Conservation (phyloP, 192 early-diverging fungal genomes). For the Umbelopsis ramanniana region DNA sequence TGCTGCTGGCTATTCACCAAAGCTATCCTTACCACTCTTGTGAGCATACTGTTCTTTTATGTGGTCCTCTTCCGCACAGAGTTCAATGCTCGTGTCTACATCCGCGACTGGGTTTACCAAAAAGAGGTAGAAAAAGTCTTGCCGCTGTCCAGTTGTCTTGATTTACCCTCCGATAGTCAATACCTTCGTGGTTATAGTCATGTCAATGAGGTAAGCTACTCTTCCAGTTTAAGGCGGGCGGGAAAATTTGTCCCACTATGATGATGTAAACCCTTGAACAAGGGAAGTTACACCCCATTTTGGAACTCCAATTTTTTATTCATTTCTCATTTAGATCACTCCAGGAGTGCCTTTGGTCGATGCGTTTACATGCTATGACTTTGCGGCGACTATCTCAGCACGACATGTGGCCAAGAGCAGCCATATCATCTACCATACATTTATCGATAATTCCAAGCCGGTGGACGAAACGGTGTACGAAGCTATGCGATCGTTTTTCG, state of each 20-base stretch:
- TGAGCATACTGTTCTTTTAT: conserved; percentile 19
- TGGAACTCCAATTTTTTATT: background rate
- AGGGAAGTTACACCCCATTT: too few relatives aligned
- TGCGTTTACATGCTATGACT: conserved; percentile 29
- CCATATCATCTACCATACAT: conserved; percentile 20
- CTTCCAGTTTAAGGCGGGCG: too few relatives aligned
- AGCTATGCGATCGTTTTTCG: conserved; percentile 34
- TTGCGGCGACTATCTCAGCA: conserved; percentile 26
- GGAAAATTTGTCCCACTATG: too few relatives aligned
- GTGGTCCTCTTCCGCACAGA: conserved; percentile 30
- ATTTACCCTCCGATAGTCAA: conserved; percentile 18
- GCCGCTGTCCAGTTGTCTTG: conserved; percentile 37
- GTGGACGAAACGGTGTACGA: conserved; percentile 27
- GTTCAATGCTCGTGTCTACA: conserved; percentile 42
- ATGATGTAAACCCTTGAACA: too few relatives aligned
- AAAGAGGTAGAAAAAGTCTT: conserved; percentile 20
- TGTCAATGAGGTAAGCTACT: conserved; percentile 18
- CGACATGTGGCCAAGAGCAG: conserved; percentile 16
- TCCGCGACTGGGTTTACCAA: conserved; percentile 35
- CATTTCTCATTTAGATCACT: conserved; percentile 4
- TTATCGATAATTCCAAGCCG: background rate
- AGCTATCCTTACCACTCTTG: conserved; percentile 10
- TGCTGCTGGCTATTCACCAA: conserved; percentile 7
- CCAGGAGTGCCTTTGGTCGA: conserved; percentile 21
- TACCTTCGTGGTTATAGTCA: conserved; percentile 16